These are phyloP conservation scores for Fusarium nisikadoi DNA, from an alignment of 2,329 filamentous ascomycete genomes.

Conservation along the genomic window DNA sequence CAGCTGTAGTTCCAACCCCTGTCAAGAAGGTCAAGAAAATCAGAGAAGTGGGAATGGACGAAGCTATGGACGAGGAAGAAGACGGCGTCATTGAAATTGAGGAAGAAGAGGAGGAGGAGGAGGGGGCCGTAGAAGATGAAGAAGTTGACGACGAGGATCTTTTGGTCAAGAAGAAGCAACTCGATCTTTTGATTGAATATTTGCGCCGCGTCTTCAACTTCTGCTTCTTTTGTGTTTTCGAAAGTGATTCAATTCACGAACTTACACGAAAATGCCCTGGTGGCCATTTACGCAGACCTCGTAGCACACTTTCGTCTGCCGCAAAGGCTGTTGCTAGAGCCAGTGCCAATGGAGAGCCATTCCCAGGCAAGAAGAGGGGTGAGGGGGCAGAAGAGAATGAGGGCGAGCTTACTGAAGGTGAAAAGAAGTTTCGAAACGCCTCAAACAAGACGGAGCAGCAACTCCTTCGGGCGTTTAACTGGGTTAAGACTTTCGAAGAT, in stretches of 20 bases:
- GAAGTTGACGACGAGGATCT: slow-evolving; percentile 92
- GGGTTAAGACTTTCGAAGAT: slow-evolving; percentile 98
- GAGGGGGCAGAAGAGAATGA: slow-evolving; percentile 72
- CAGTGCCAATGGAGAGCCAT: slow-evolving; percentile 83
- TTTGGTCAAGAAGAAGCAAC: slow-evolving; percentile 92
- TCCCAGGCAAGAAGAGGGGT: slow-evolving; percentile 83
- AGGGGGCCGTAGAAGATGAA: slow-evolving; percentile 81
- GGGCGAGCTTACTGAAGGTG: slow-evolving; percentile 58
- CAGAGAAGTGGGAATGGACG: slow-evolving; percentile 68
- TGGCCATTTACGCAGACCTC: slow-evolving; percentile 92
- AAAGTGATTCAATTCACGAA: slow-evolving; percentile 97
- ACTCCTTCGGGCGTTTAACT: slow-evolving; percentile 94
- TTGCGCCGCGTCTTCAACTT: slow-evolving; percentile 97
- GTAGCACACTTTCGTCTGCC: slow-evolving; percentile 83
- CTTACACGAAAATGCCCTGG: slow-evolving; percentile 95
- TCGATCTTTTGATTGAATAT: slow-evolving; percentile 96
- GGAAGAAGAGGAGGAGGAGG: slow-evolving; percentile 80
- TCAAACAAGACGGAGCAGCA: slow-evolving; percentile 87
- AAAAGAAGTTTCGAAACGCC: slow-evolving; percentile 78
- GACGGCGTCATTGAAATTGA: slow-evolving; percentile 78
- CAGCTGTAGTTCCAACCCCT: slow-evolving; percentile 63
- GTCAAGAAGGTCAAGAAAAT: slow-evolving; percentile 70
- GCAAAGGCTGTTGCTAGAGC: slow-evolving; percentile 88
- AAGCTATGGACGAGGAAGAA: slow-evolving; percentile 71
- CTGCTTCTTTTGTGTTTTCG: slow-evolving; percentile 99